Percentiles rank a stretch among this genome's conserved stretches.
These are phyloP conservation scores for Cyphellophora attinorum DNA, from an alignment of 2,329 filamentous ascomycete species.

Conservation along the genomic window DNA sequence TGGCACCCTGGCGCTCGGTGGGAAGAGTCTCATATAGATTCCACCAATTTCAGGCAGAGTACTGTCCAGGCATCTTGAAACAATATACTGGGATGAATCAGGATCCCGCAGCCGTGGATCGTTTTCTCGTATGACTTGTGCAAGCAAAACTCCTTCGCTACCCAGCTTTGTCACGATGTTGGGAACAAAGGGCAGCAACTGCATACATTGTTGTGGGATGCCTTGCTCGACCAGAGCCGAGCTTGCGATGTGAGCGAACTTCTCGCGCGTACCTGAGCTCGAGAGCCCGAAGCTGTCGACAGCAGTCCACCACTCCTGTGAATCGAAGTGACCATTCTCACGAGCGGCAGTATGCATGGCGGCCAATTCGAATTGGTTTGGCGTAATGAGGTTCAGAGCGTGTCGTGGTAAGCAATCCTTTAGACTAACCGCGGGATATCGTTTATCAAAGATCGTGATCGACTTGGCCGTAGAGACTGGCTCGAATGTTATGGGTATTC, in stretches of 20 bases:
- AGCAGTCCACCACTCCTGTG: slow-evolving; percentile 64
- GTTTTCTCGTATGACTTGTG: slow-evolving; percentile 56
- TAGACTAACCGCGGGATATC: slow-evolving; percentile 22
- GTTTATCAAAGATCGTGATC: slow-evolving; percentile 50
- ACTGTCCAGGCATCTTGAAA: slow-evolving; percentile 51
- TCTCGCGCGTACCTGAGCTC: slow-evolving; percentile 57
- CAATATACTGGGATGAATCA: slow-evolving; percentile 58
- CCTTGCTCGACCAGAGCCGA: slow-evolving; percentile 63
- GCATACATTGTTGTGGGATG: slow-evolving; percentile 71
- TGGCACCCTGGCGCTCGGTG: slow-evolving; percentile 53
- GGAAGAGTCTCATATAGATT: slow-evolving; percentile 72
- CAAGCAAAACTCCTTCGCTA: slow-evolving; percentile 62
- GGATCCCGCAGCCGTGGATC: slow-evolving; percentile 58
- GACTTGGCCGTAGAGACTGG: slow-evolving; percentile 81
- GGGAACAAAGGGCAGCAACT: slow-evolving; percentile 80
- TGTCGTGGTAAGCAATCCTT: slow-evolving; percentile 48
- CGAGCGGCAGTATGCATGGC: slow-evolving; percentile 68
- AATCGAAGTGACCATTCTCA: slow-evolving; percentile 57
- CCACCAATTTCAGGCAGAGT: slow-evolving; percentile 59
- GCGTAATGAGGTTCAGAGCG: slow-evolving; percentile 65
- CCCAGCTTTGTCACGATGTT: slow-evolving; percentile 80
- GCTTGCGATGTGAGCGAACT: slow-evolving; percentile 60
- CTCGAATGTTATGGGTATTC: slow-evolving; percentile 65
- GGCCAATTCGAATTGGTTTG: slow-evolving; percentile 71
- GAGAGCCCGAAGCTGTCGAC: slow-evolving; percentile 72